Evolutionary conservation across 2,329 filamentous ascomycete species (phyloP), one percentile per base, ranked within the genome.

Genomic region (Aspergillus transmontanensis): DNA sequence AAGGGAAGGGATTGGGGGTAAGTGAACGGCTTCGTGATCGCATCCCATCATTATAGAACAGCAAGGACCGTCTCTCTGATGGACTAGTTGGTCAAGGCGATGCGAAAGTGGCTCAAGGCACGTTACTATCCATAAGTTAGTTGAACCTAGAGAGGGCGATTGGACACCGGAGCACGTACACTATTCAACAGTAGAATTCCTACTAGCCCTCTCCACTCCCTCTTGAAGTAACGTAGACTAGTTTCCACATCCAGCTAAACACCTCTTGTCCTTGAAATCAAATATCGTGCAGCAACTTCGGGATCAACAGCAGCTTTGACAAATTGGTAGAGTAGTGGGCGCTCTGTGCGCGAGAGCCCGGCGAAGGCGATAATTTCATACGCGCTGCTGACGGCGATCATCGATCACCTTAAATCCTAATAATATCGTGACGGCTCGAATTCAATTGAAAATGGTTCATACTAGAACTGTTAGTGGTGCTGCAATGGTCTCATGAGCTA

Each of bases 261-360:
- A 19, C 6, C 16, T 12, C 2, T 30, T 14, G 45, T 28, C 23
- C 41, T 59, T n/a, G 48, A 48, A 10, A 19, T 21, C 0, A 51
- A 16, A 39, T 56, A 62, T 1, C 28, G 45, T 3, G 30, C 50
- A 11, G 57, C 57, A 6, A 14, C 4, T 2, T 59, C 32, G 16
- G 41, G 14, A 21, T 59, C 48, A 10, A 48, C 41, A 3, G 50
- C 60, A 19, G 26, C 6, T 41, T 55, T 50, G 4, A 62, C 12
- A 50, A 62, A 59, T 1, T 59, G n/a, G 7, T 59, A 46, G 3
- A 62, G 50, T 23, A 51, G 7, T 14, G 59, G 34, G n/a, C 59
- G 48, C 19, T 62, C 57, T 1, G 60, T 21, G 11, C 50, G 50
- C 10, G 39, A 50, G 51, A 56, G 41, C n/a, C 34, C 50, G 0